Conservation (phyloP, 1,284 basidiomycete species). For the Laetiporus sulphureus region DNA sequence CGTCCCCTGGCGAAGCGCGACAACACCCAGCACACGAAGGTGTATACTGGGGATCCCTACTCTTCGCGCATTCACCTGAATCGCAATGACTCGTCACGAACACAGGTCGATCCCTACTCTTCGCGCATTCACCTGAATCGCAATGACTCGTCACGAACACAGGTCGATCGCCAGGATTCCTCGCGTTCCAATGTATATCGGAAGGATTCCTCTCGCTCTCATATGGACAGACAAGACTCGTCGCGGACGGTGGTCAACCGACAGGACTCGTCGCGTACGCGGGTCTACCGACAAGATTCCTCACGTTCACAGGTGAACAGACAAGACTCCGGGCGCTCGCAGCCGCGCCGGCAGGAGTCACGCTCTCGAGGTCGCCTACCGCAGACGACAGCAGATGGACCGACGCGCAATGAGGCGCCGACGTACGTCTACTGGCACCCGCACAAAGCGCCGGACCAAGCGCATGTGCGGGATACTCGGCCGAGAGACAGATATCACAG, state of each 20-base stretch:
- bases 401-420: constrained; percentile 26
- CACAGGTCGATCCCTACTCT: no score
- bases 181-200: constrained; percentile 7
- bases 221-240: constrained; percentile 12
- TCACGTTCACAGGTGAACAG: constrained; percentile 14
- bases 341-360: constrained; percentile 6
- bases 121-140: not conserved
- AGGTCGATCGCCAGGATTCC: constrained; percentile 2
- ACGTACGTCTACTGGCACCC: constrained; percentile 31
- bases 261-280: constrained; percentile 5
- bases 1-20: constrained; percentile 5
- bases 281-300: constrained; percentile 4
- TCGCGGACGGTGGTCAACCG: constrained; percentile 1
- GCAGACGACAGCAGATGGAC: constrained; percentile 10
- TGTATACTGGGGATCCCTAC: no score
- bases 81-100: constrained; percentile 4
- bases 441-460: constrained; percentile 28
- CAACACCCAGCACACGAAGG: constrained; percentile 1
- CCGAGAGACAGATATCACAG: constrained; percentile 33
- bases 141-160: constrained; percentile 4
- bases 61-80: not conserved
- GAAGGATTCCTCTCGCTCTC: constrained; percentile 10
- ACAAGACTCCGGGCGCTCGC: constrained; percentile 16
- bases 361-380: constrained; percentile 8
- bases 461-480: constrained; percentile 24